Conservation (phyloP, 1,139 yeast species). For the Casaregolazyma suthepensis region DNA sequence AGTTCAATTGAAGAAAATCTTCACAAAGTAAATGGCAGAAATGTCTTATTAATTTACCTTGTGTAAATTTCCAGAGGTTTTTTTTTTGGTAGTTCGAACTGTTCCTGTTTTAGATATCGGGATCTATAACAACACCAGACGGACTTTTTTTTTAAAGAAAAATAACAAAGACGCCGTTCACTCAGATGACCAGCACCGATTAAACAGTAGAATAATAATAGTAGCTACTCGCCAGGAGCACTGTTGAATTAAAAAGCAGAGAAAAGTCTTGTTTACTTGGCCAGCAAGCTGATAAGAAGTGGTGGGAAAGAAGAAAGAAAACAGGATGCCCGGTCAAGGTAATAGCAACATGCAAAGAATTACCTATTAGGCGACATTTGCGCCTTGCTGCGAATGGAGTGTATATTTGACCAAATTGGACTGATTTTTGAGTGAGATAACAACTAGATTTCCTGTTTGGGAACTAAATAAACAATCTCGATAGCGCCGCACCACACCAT, state of each 20-base stretch:
- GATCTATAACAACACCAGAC: not conserved
- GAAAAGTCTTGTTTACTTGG: slow-evolving; percentile 17
- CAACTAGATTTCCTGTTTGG: slow-evolving; percentile 4
- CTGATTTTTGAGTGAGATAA: not conserved
- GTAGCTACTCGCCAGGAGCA: slow-evolving; percentile 24
- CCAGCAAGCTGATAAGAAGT: slow-evolving; percentile 23
- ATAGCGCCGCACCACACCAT: not conserved
- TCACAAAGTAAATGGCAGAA: not conserved
- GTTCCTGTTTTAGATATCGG: not conserved
- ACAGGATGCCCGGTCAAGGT: not conserved
- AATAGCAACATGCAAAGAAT: not conserved
- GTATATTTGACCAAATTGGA: not conserved
- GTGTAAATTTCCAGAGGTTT: not conserved
- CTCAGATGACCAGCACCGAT: slow-evolving; percentile 10
- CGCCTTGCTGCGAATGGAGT: not conserved
- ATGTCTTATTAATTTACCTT: not conserved
- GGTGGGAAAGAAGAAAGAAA: slow-evolving; percentile 8
- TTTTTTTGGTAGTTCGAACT: not conserved
- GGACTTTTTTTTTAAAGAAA: not conserved
- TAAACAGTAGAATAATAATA: slow-evolving; percentile 4
- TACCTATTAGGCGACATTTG: not conserved
- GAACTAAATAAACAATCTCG: slow-evolving; percentile 5
- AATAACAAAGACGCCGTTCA: not conserved
- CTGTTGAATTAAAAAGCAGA: slow-evolving; percentile 6
- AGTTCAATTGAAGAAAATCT: not conserved